These are phyloP conservation scores for Syzygium malaccense DNA, from an alignment of 441 rosid species.

Conservation along the genomic window DNA sequence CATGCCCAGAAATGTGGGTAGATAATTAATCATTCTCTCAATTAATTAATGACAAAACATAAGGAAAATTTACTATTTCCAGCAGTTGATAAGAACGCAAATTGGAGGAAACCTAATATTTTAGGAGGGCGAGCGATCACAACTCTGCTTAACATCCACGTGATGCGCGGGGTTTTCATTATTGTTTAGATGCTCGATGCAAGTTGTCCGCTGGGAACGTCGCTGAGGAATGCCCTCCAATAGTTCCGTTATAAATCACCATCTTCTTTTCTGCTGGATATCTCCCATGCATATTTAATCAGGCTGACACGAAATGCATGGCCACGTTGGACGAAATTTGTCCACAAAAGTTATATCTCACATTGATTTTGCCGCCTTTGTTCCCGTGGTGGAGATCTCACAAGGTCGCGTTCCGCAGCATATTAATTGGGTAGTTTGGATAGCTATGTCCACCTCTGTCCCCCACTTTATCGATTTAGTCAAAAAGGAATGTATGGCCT, in stretches of 20 bases:
- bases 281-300: background rate
- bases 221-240: background rate
- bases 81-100: background rate
- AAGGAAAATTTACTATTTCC: background rate
- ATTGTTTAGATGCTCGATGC: background rate
- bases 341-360: background rate
- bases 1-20: background rate
- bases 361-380: background rate
- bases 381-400: background rate
- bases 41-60: background rate
- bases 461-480: background rate
- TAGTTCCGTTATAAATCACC: background rate
- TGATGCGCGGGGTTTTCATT: background rate
- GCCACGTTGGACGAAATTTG: background rate
- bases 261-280: background rate
- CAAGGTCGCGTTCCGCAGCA: background rate
- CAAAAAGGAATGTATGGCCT: background rate
- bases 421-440: background rate
- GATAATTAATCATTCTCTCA: background rate
- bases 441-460: background rate
- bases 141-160: accelerated
- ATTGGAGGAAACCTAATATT: background rate
- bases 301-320: background rate
- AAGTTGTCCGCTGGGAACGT: background rate
- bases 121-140: background rate